These are phyloP conservation scores for Crithidia sp. DNA, from an alignment of 208 protist genomes.

Conservation along the genomic window DNA sequence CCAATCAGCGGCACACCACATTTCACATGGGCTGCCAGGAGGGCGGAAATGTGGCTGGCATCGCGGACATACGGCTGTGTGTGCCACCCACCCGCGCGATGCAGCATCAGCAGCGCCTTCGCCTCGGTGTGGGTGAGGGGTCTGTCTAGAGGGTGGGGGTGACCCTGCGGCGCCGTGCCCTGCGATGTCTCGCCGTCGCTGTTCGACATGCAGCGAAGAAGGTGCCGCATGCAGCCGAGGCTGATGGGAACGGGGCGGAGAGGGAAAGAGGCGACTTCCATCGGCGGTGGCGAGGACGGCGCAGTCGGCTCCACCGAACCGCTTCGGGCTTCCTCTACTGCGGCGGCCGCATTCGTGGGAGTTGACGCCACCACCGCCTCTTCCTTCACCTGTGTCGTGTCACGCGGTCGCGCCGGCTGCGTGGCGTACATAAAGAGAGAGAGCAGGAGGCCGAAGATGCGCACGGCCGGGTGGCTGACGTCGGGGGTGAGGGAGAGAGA, in stretches of 20 bases:
- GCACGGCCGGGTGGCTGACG: conserved; percentile 40
- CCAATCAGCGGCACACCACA: conserved; percentile 42
- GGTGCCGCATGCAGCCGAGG: conserved; percentile 25
- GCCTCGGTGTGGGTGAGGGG: conserved; percentile 27
- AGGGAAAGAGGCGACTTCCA: conserved; percentile 4
- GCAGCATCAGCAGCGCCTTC: conserved; percentile 32
- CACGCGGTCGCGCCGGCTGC: conserved; percentile 41
- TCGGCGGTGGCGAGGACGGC: conserved; percentile 8
- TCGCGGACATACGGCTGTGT: conserved; percentile 51
- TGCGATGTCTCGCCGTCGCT: background rate
- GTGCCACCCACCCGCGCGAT: conserved; percentile 38
- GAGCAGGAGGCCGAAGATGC: conserved; percentile 68
- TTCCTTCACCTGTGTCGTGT: background rate
- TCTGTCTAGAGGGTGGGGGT: background rate
- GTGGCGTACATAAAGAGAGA: conserved; percentile 67
- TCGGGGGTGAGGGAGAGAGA: conserved; percentile 42
- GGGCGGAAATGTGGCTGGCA: conserved; percentile 28
- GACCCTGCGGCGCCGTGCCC: background rate
- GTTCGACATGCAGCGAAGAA: conserved; percentile 21
- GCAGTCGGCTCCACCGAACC: background rate
- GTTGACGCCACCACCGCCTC: background rate
- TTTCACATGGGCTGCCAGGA: conserved; percentile 47
- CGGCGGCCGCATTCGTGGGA: background rate
- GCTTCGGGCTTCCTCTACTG: background rate
- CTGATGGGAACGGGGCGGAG: conserved; percentile 28